phyloP scores from a whole-genome alignment of 768 basidiomycete species.

The Mycena polygramma region DNA sequence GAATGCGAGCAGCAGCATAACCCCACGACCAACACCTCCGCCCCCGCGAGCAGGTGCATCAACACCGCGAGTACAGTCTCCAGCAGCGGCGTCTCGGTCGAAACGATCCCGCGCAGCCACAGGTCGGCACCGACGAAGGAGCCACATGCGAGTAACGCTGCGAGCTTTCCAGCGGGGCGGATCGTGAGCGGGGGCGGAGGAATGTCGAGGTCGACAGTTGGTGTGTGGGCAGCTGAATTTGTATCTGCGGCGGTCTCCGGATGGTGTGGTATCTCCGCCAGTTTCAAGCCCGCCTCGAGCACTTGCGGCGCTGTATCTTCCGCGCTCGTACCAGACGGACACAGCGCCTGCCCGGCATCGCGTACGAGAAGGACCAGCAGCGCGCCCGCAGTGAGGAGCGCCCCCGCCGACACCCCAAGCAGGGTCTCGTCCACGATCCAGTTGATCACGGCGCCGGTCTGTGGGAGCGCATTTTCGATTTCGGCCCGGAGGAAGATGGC shows the following conservation, averaged over 20 bases:
- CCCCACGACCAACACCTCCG: not conserved
- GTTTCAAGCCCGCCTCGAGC: not conserved
- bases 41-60: not conserved
- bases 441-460: not conserved
- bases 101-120: not conserved
- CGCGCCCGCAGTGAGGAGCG: not conserved
- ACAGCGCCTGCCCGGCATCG: not conserved
- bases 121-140: not conserved
- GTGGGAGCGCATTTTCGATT: not conserved
- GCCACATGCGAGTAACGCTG: not conserved
- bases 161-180: not conserved
- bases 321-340: too few species aligned
- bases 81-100: not conserved
- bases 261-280: too few species aligned
- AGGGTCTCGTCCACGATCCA: not conserved
- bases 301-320: not conserved
- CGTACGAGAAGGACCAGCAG: not conserved
- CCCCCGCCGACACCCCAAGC: not conserved
- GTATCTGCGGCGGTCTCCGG: too few species aligned
- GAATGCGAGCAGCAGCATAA: not conserved
- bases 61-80: not conserved
- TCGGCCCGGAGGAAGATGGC: not conserved
- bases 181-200: not conserved
- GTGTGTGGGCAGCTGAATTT: too few species aligned
- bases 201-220: not conserved